phyloP scores from a whole-genome alignment of 2,329 filamentous ascomycete genomes.

The Ophiobolus disseminans region DNA sequence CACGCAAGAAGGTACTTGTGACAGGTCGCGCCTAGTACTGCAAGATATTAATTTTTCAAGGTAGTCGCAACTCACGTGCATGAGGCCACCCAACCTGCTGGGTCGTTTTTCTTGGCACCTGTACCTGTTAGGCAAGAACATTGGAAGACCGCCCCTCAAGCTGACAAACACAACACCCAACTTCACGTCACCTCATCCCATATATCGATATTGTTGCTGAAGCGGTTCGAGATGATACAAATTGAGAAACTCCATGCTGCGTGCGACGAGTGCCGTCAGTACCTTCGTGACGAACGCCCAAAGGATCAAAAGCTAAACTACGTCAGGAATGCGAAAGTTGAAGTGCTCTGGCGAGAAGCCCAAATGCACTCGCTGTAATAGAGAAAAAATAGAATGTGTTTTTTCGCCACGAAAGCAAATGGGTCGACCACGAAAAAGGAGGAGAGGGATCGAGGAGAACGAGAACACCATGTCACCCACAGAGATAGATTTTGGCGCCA shows the following conservation, averaged over 20 bases:
- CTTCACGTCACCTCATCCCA: background rate
- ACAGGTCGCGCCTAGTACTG: too few species aligned
- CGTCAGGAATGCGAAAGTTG: conserved; percentile 55
- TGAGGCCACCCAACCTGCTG: background rate
- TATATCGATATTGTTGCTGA: background rate
- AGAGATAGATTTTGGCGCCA: background rate
- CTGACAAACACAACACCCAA: background rate
- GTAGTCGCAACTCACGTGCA: background rate
- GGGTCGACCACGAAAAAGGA: conserved; percentile 59
- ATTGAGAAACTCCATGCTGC: conserved; percentile 42
- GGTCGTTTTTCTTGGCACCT: background rate
- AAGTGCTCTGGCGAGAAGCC: conserved; percentile 57
- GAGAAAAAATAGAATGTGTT: conserved; percentile 52
- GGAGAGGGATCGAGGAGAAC: conserved; percentile 36
- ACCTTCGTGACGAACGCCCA: conserved; percentile 1
- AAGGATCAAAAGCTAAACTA: conserved; percentile 5
- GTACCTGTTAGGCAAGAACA: background rate
- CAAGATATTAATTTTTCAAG: too few species aligned
- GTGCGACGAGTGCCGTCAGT: conserved; percentile 48
- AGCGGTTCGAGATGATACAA: conserved; percentile 19
- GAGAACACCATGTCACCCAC: background rate
- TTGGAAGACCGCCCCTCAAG: background rate
- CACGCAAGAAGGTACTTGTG: too few species aligned
- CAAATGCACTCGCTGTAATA: conserved; percentile 51
- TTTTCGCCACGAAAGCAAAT: conserved; percentile 59